phyloP scores from a whole-genome alignment of 306 rosid species.

The Dryas drummondii region DNA sequence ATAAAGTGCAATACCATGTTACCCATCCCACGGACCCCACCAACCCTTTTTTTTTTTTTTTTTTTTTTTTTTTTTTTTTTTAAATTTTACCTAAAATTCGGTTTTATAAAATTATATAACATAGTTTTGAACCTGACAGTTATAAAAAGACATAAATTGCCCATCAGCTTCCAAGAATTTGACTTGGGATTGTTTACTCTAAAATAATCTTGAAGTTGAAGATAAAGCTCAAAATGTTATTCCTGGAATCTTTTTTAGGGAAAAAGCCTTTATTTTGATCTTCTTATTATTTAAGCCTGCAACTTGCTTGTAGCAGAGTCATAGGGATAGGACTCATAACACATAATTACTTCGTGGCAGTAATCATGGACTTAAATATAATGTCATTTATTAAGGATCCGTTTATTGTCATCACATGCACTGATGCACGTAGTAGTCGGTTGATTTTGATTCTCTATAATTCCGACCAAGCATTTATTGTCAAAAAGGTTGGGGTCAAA shows the following conservation, averaged over 20 bases:
- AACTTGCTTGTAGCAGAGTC: neutral
- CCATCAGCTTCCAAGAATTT: neutral
- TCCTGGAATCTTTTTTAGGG: conserved; percentile 10
- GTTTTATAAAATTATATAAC: too few species aligned
- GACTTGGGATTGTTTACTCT: conserved; percentile 12
- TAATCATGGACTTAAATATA: conserved; percentile 1
- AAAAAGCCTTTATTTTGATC: neutral
- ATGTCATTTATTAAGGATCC: neutral
- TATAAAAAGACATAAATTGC: neutral
- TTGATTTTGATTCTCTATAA: too few species aligned
- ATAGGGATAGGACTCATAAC: neutral
- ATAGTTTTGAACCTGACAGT: too few species aligned
- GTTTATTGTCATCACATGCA: conserved; percentile 10
- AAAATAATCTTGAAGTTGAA: neutral
- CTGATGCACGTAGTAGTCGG: too few species aligned
- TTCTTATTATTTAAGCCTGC: too few species aligned
- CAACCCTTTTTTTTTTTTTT: too few species aligned
- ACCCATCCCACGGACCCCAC: too few species aligned
- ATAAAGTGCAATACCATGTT: too few species aligned
- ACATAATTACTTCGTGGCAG: neutral
- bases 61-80: too few species aligned
- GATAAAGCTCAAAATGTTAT: neutral
- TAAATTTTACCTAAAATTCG: too few species aligned
- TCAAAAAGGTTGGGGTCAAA: too few species aligned
- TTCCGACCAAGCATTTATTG: too few species aligned